Base-by-base conservation (phyloP, 305 asterid species). In the Rubia peregrina region DNA sequence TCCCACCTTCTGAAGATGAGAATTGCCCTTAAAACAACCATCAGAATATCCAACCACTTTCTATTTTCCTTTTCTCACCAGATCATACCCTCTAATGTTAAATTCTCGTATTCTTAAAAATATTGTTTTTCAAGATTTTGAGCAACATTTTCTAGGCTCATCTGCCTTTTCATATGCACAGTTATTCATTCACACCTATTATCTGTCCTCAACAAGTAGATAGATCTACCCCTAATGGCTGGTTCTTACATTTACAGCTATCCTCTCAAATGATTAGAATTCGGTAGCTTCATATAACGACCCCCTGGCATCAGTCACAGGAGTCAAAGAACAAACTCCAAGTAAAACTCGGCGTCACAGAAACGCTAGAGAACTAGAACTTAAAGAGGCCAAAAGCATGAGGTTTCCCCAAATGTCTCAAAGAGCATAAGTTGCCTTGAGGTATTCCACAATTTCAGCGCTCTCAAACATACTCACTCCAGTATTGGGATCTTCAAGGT, bases 381-480 rank as follows among this genome's bases (percentile, higher is more conserved):
- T 66, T 62, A 9, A 2, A 38, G 41, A 17, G 30, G 22, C 1
- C 7, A 49, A 61, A 61, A 19, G 55, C 65, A 51, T 63, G 38
- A n/a, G 21, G 17, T 9, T 46, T 44, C 68, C 65, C 49, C 48
- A 43, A 60, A 55, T 49, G 56, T 16, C 67, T 88, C 79, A 88
- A 49, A 84, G 86, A 73, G 92, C 90, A 49, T 93, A 93, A 70
- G 96, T 90, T 70, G 96, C 89, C 81, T 74, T 82, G 16, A 91
- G 82, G 78, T 94, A 94, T 24, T 94, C 97, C 40, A 89, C 82
- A 60, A 94, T 94, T 33, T 89, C 96, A 61, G 98, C 98, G 76
- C 98, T 94, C 81, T 94, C 97, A 71, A 94, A 94, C 97, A 88
- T 94, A 67, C 89, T 87, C 75, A 91, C 80, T 76, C 96, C 96